Conservation (phyloP, 345 rosid species). For the Salix udensis region DNA sequence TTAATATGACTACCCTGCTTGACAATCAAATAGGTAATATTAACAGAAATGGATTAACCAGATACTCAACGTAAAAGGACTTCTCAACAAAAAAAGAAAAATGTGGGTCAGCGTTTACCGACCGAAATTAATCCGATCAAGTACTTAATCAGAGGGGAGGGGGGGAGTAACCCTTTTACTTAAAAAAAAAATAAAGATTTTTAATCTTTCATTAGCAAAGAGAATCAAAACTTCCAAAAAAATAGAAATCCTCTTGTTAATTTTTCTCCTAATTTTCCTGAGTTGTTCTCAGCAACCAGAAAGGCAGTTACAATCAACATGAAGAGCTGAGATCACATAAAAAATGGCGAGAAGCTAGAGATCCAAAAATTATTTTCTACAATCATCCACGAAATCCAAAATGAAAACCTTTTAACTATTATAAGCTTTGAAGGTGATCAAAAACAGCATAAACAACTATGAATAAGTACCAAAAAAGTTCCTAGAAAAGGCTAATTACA, state of each 20-base stretch:
- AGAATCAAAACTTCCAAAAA: background rate
- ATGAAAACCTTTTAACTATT: background rate
- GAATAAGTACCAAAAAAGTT: background rate
- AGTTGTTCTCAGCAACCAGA: constrained; percentile 9
- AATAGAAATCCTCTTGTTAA: background rate
- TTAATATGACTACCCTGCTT: constrained; percentile 17
- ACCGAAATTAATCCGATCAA: constrained; percentile 7
- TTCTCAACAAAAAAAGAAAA: constrained; percentile 7
- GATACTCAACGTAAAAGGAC: constrained; percentile 16
- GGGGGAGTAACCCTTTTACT: background rate
- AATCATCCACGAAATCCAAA: background rate
- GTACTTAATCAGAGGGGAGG: background rate
- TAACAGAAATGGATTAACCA: background rate
- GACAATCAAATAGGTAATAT: constrained; percentile 4
- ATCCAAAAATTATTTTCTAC: background rate
- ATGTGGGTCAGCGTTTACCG: constrained; percentile 23
- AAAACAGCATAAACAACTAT: background rate
- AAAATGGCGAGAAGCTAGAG: background rate
- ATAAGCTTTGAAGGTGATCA: background rate
- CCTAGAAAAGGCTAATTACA: background rate
- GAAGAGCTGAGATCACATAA: too few relatives aligned
- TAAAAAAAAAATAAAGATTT: background rate
- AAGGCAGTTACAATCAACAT: background rate
- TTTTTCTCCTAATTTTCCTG: background rate
- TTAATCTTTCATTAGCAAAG: background rate